These are phyloP conservation scores for Hyphodiscus hymeniophilus DNA, from an alignment of 495 filamentous ascomycete genomes.

Conservation along the genomic window DNA sequence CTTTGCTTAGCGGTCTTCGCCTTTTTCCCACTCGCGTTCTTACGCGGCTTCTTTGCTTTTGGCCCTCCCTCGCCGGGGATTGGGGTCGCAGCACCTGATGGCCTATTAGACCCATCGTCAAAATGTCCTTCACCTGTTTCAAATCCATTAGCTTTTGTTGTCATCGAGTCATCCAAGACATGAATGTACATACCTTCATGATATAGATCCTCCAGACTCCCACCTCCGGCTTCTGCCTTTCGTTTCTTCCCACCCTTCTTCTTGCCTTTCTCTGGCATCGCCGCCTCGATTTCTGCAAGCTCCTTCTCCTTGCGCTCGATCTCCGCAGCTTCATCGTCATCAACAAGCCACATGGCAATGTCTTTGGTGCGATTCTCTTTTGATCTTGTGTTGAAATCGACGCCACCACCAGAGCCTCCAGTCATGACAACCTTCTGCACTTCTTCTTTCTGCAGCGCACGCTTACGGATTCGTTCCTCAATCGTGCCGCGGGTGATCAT, in stretches of 20 bases:
- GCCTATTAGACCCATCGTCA: constrained; percentile 72
- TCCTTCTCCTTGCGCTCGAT: constrained; percentile 87
- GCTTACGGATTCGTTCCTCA: constrained; percentile 96
- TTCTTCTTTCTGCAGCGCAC: constrained; percentile 96
- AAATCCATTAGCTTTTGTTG: constrained; percentile 7
- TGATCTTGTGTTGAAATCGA: constrained; percentile 88
- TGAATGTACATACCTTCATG: constrained; percentile 72
- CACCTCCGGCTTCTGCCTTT: constrained; percentile 34
- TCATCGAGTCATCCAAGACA: constrained; percentile 13
- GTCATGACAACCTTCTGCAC: constrained; percentile 98
- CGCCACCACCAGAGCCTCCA: constrained; percentile 70
- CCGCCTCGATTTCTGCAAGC: constrained; percentile 49
- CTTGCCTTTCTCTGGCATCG: constrained; percentile 45
- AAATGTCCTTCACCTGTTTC: constrained; percentile 83
- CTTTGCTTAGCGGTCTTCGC: constrained; percentile 88
- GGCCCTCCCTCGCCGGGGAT: constrained; percentile 37
- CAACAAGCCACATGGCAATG: constrained; percentile 93
- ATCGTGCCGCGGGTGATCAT: constrained; percentile 96
- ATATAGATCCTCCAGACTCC: constrained; percentile 94
- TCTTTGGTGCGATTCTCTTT: constrained; percentile 91
- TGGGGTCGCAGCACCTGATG: constrained; percentile 77
- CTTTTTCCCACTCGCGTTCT: constrained; percentile 48
- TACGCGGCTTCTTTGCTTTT: constrained; percentile 40
- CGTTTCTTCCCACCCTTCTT: constrained; percentile 63
- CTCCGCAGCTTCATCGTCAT: constrained; percentile 86